These are phyloP conservation scores for Leishmania amazonensis DNA, from an alignment of 208 protist genomes.

Conservation along the genomic window DNA sequence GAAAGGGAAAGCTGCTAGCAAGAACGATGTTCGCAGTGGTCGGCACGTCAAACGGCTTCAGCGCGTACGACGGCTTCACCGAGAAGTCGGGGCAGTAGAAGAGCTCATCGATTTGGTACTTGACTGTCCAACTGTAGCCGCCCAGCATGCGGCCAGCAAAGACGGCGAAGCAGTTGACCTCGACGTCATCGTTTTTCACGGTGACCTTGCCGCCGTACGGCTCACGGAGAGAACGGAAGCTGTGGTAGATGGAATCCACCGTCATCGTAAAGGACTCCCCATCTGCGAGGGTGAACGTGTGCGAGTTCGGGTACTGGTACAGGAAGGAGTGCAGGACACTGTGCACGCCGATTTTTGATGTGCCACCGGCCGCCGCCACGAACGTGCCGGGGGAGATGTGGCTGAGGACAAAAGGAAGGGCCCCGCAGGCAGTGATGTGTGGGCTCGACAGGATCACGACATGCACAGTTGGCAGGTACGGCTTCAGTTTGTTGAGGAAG, in stretches of 20 bases:
- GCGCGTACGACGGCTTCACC: slow-evolving; percentile 69
- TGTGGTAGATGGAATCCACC: slow-evolving; percentile 85
- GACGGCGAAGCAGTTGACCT: slow-evolving; percentile 67
- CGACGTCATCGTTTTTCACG: slow-evolving; percentile 51
- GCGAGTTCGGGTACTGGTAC: slow-evolving; percentile 75
- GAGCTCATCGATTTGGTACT: slow-evolving; percentile 89
- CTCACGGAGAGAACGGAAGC: slow-evolving; percentile 77
- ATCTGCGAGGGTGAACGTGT: slow-evolving; percentile 37
- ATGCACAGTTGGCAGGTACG: slow-evolving; percentile 55
- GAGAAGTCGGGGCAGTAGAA: slow-evolving; percentile 91
- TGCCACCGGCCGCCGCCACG: slow-evolving; percentile 69
- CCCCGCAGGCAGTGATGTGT: slow-evolving; percentile 78
- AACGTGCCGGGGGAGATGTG: slow-evolving; percentile 60
- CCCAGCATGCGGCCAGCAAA: slow-evolving; percentile 82
- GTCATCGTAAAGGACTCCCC: slow-evolving; percentile 59
- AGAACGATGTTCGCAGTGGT: slow-evolving; percentile 77
- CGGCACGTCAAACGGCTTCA: slow-evolving; percentile 73
- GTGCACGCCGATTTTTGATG: slow-evolving; percentile 82
- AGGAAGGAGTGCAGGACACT: slow-evolving; percentile 76
- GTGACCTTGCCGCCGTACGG: slow-evolving; percentile 80
- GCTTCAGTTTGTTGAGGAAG: slow-evolving; percentile 58
- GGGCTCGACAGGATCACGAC: slow-evolving; percentile 81
- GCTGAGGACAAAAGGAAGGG: slow-evolving; percentile 82
- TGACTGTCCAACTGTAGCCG: slow-evolving; percentile 77
- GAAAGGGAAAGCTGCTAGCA: slow-evolving; percentile 58